Base-by-base conservation (phyloP, 495 filamentous ascomycete species). In the Emericellopsis terricola region DNA sequence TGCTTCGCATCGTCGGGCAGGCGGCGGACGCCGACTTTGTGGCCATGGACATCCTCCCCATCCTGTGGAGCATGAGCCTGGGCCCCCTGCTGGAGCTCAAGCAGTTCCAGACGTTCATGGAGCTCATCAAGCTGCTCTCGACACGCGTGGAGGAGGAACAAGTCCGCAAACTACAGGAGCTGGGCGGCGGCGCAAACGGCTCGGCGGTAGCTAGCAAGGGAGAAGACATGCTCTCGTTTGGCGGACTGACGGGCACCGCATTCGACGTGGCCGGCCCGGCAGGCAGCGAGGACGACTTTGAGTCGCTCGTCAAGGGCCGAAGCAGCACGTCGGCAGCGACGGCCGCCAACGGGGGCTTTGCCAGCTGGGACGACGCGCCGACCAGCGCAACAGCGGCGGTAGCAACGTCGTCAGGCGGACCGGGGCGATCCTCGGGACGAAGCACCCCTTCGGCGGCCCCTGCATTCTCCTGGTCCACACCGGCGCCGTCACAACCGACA, bases 1-100 rank as follows among this genome's bases (percentile, higher is more conserved):
- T 94, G 8, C 73, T 96, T 42, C 68, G 64, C 19, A 74, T 92
- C 36, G 73, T 96, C 33, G 84, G 89, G 4, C 67, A 62, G 15
- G 60, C 82, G 17, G 85, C 78, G 3, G 89, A 96, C 45, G 64
- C 78, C 3, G 89, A 96, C n/a, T 94, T 92, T 45, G 68, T 94
- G 19, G 89, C 91, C 2, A 68, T 89, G 60, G 87, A 96, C 34
- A 71, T 91, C 19, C 57, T 97, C 11, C 91, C 89, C 0, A 63
- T 83, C 20, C 60, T 97, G 4, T 97, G 91, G 91, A 71, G 56
- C 36, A 94, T 97, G 68, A 81, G 75, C 49, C 65, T 97, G 17
- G 89, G 87, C 0, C 89, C 89, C 0, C 61, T 96, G 10, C 61
- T 97, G 6, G 73, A 92, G 44, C 64, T 96, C 3, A 59, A 72